phyloP scores from a whole-genome alignment of 2,329 filamentous ascomycete species.

The Coleophoma cylindrospora region DNA sequence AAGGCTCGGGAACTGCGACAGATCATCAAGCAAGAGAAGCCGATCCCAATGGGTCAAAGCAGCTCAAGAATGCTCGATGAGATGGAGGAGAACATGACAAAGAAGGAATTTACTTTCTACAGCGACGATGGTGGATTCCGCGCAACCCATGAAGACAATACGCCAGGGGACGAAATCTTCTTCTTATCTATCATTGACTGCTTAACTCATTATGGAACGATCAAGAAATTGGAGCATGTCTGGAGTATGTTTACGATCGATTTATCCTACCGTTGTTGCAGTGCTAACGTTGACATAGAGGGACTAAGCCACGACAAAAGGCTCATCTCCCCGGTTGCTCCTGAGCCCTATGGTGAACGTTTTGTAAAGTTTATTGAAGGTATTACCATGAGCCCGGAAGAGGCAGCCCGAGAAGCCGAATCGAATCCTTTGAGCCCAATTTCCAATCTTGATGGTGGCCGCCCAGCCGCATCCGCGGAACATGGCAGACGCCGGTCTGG shows the following conservation, averaged over 20 bases:
- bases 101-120: slow-evolving; percentile 77
- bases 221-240: slow-evolving; percentile 95
- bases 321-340: slow-evolving; percentile 89
- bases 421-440: slow-evolving; percentile 25
- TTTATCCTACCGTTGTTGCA: neutral
- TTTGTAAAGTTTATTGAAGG: slow-evolving; percentile 90
- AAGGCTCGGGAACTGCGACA: slow-evolving; percentile 89
- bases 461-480: slow-evolving; percentile 24
- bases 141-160: slow-evolving; percentile 87
- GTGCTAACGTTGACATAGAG: slow-evolving; percentile 34
- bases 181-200: slow-evolving; percentile 99
- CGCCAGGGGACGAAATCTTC: slow-evolving; percentile 85
- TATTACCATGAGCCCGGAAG: slow-evolving; percentile 86
- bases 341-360: slow-evolving; percentile 85
- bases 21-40: slow-evolving; percentile 88
- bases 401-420: slow-evolving; percentile 62
- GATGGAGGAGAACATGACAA: slow-evolving; percentile 68
- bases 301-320: slow-evolving; percentile 77
- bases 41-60: slow-evolving; percentile 84
- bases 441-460: slow-evolving; percentile 30
- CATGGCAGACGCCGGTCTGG: slow-evolving; percentile 15
- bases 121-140: slow-evolving; percentile 89
- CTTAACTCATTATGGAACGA: slow-evolving; percentile 88
- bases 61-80: slow-evolving; percentile 86
- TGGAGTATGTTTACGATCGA: slow-evolving; percentile 49